Evolutionary conservation across 192 early-diverging fungal genomes (phyloP).

Genomic region (Gryganskiella cystojenkinii): DNA sequence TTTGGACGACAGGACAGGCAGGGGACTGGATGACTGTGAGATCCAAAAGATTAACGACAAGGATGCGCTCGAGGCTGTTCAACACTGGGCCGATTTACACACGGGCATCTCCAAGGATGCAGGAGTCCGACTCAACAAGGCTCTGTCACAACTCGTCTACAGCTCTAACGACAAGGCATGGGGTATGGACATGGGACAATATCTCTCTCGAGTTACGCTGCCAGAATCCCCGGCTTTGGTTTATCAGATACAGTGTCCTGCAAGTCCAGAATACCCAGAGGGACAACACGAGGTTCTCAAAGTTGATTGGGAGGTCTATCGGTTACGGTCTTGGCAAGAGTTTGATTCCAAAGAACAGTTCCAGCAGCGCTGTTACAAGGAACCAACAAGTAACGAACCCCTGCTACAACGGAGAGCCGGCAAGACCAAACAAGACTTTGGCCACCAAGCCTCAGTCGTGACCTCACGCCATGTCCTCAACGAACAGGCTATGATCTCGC

Average conservation of each 20-base stretch:
- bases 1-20: not conserved
- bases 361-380: slow-evolving; percentile 26
- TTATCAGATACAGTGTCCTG: slow-evolving; percentile 31
- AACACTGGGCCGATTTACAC: slow-evolving; percentile 22
- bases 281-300: not conserved
- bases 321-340: slow-evolving; percentile 14
- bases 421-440: not conserved
- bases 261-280: not conserved
- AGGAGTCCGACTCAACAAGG: slow-evolving; percentile 48
- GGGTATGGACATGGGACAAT: not conserved
- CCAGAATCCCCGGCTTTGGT: slow-evolving; percentile 13
- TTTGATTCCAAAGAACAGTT: slow-evolving; percentile 30
- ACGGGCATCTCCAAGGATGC: slow-evolving; percentile 36
- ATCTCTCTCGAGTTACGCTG: slow-evolving; percentile 14
- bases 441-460: slow-evolving; percentile 15
- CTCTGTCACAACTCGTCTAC: not conserved
- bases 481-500: not conserved
- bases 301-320: slow-evolving; percentile 21
- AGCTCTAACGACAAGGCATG: not conserved
- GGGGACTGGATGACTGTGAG: slow-evolving; percentile 27
- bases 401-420: not conserved
- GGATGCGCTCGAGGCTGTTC: slow-evolving; percentile 31
- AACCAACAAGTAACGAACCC: not conserved
- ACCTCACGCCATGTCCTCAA: not conserved
- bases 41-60: slow-evolving; percentile 29